These are phyloP conservation scores for Borealophlyctis nickersoniae DNA, from an alignment of 192 early-diverging fungal species.

Conservation along the genomic window DNA sequence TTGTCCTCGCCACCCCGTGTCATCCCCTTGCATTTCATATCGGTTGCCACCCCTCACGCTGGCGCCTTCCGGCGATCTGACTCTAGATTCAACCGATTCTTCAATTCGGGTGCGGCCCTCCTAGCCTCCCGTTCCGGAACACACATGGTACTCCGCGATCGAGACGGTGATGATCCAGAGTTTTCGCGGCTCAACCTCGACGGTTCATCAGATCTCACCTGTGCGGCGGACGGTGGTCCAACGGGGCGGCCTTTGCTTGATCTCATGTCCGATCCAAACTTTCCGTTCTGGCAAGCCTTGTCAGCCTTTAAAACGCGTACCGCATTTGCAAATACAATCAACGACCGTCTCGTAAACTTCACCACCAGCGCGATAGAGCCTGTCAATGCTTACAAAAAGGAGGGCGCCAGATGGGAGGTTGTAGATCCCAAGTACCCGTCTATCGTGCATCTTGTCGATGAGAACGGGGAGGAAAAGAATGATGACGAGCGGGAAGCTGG, in stretches of 20 bases:
- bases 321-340: conserved; percentile 31
- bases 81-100: conserved; percentile 10
- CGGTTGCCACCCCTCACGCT: conserved; percentile 48
- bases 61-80: conserved; percentile 21
- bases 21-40: conserved; percentile 37
- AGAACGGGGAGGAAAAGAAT: not conserved
- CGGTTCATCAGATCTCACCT: not conserved
- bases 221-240: not conserved
- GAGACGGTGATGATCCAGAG: conserved; percentile 14
- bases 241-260: conserved; percentile 28
- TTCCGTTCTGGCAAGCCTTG: conserved; percentile 33
- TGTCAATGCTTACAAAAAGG: conserved; percentile 26
- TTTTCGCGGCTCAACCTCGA: too few relatives aligned
- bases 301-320: conserved; percentile 20
- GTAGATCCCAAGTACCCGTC: conserved; percentile 36
- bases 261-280: conserved; percentile 31
- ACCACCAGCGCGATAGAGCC: conserved; percentile 19
- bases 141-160: conserved; percentile 31
- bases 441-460: conserved; percentile 17
- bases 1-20: not conserved
- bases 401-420: conserved; percentile 17
- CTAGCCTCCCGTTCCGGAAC: conserved; percentile 21
- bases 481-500: not conserved
- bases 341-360: conserved; percentile 33
- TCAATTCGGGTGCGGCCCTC: conserved; percentile 12